phyloP scores from a whole-genome alignment of 345 rosid species.

The Trapa incisa region DNA sequence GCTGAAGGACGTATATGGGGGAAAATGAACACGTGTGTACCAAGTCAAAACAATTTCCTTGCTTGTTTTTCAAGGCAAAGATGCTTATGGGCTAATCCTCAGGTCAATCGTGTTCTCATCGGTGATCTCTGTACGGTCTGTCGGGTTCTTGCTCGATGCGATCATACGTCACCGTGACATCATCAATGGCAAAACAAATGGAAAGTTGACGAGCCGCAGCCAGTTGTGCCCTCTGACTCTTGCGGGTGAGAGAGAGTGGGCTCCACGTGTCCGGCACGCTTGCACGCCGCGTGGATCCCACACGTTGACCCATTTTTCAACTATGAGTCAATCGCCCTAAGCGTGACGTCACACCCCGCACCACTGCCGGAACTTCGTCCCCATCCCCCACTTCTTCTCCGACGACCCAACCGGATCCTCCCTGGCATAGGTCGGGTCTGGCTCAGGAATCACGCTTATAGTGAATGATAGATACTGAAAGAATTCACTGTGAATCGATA shows the following conservation, averaged over 20 bases:
- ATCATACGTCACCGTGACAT: background rate
- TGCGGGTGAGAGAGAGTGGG: slow-evolving; percentile 12
- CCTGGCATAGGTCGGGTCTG: too few species aligned
- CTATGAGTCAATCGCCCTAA: slow-evolving; percentile 3
- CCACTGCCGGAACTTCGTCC: background rate
- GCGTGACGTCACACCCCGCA: slow-evolving; percentile 18
- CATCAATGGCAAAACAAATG: background rate
- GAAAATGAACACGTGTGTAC: background rate
- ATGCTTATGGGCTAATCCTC: too few species aligned
- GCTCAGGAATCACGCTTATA: too few species aligned
- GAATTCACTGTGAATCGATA: too few species aligned
- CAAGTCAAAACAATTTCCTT: background rate
- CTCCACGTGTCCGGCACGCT: slow-evolving; percentile 51
- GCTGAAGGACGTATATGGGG: background rate
- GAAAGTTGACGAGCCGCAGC: slow-evolving; percentile 1
- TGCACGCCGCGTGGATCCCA: slow-evolving; percentile 53
- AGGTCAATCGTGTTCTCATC: too few species aligned
- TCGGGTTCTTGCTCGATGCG: background rate
- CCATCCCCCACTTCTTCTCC: background rate
- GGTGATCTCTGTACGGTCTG: background rate
- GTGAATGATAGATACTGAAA: too few species aligned
- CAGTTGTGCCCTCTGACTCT: slow-evolving; percentile 38
- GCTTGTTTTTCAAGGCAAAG: too few species aligned
- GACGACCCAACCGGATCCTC: slow-evolving; percentile 4
- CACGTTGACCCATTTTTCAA: slow-evolving; percentile 22